Conservation (phyloP, 805 yeast genomes). For the Schwanniomyces vanrijiae region DNA sequence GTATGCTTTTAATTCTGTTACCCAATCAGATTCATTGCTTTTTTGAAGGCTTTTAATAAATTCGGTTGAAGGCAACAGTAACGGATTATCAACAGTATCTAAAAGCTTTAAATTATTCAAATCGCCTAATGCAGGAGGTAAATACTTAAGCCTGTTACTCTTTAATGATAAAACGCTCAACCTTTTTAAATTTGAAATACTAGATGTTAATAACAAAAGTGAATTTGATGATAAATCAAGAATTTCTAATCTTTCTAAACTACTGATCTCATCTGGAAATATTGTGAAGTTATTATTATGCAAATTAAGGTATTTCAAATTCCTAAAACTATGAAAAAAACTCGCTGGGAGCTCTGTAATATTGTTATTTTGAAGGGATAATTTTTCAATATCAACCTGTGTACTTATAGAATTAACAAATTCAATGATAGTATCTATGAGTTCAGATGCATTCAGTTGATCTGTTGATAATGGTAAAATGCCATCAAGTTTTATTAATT, state of each 20-base stretch:
- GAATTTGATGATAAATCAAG: constrained; percentile 64
- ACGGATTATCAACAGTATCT: constrained; percentile 64
- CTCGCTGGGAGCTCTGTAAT: constrained; percentile 48
- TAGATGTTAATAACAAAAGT: constrained; percentile 40
- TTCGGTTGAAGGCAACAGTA: constrained; percentile 46
- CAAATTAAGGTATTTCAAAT: constrained; percentile 61
- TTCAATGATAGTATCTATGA: constrained; percentile 22
- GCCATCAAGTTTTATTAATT: constrained; percentile 19
- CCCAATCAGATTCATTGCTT: constrained; percentile 46
- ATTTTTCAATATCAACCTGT: constrained; percentile 42
- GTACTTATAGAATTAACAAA: constrained; percentile 21
- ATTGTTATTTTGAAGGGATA: constrained; percentile 55
- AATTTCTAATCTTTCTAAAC: constrained; percentile 52
- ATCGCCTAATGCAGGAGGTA: constrained; percentile 54
- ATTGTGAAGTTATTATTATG: constrained; percentile 56
- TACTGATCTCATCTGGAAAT: constrained; percentile 49
- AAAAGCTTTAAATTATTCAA: constrained; percentile 54
- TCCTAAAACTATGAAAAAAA: constrained; percentile 40
- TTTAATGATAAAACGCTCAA: constrained; percentile 62
- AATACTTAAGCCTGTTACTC: constrained; percentile 53
- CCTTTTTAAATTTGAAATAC: constrained; percentile 38
- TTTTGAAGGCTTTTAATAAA: constrained; percentile 31
- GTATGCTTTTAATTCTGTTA: constrained; percentile 38
- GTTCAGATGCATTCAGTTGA: constrained; percentile 13
- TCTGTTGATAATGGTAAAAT: constrained; percentile 4